Evolutionary conservation across 148 eudicot species (phyloP).

Genomic region (Euryodendron excelsum): DNA sequence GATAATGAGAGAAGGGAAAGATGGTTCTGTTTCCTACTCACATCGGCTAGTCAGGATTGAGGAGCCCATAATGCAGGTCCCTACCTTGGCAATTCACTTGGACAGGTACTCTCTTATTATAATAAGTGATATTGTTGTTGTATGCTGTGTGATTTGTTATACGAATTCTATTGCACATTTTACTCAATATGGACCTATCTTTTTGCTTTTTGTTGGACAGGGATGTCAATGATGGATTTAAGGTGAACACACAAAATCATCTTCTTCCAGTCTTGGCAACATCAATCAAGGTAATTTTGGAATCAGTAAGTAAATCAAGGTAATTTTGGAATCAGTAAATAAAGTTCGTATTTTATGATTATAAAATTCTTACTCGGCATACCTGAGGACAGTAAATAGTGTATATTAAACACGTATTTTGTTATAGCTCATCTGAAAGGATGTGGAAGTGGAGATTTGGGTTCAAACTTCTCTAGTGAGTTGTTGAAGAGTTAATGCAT

Average conservation of each 20-base stretch:
- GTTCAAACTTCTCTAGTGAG: background rate
- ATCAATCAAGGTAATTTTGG: constrained; percentile 67
- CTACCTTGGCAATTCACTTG: constrained; percentile 93
- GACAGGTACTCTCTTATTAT: constrained; percentile 55
- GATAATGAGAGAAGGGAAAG: constrained; percentile 62
- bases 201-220: constrained; percentile 38
- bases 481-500: background rate
- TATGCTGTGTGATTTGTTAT: background rate
- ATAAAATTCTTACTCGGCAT: no score
- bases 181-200: background rate
- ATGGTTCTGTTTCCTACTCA: constrained; percentile 54
- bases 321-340: constrained; percentile 22
- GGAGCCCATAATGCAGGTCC: constrained; percentile 93
- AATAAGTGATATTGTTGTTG: background rate
- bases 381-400: background rate
- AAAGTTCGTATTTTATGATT: no score
- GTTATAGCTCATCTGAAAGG: background rate
- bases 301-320: constrained; percentile 49
- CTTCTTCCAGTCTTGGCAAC: constrained; percentile 93
- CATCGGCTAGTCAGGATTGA: constrained; percentile 76
- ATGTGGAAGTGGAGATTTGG: background rate
- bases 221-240: constrained; percentile 73
- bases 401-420: background rate
- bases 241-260: constrained; percentile 84
- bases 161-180: background rate